Evolutionary conservation across 2,329 filamentous ascomycete species (phyloP).

Genomic region (Epichloe festucae): DNA sequence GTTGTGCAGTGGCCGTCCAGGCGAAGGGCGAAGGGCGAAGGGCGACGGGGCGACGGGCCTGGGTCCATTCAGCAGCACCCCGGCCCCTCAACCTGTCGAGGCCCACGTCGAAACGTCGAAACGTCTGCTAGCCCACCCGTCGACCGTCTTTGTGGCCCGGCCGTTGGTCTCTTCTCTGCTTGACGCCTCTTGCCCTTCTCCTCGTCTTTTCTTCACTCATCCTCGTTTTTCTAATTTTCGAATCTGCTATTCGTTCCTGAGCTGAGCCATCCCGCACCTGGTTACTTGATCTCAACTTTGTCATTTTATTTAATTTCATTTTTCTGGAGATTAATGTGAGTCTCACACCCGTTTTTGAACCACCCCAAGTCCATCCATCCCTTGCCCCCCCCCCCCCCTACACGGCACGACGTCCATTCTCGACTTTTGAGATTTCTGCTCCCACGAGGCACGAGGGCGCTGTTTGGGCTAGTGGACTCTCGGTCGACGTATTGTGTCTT

Average conservation of each 20-base stretch:
- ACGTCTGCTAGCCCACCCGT: slow-evolving; percentile 2
- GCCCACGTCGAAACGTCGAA: slow-evolving; percentile 1
- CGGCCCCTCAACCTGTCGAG: not conserved
- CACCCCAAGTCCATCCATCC: slow-evolving; percentile 15
- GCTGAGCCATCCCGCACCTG: not conserved
- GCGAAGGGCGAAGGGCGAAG: no score
- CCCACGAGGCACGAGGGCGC: not conserved
- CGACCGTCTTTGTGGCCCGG: slow-evolving; percentile 1
- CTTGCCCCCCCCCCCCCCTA: slow-evolving; percentile 2
- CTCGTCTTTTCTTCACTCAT: not conserved
- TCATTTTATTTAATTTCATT: not conserved
- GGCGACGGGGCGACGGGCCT: no score
- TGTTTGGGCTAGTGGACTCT: not conserved
- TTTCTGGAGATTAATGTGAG: slow-evolving; percentile 24
- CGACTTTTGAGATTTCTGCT: not conserved
- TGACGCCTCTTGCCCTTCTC: not conserved
- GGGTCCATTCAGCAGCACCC: not conserved
- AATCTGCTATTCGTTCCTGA: not conserved
- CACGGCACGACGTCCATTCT: not conserved
- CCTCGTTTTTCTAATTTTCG: not conserved
- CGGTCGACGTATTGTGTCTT: not conserved
- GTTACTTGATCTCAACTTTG: not conserved
- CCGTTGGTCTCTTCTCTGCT: slow-evolving; percentile 3
- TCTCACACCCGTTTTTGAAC: slow-evolving; percentile 7
- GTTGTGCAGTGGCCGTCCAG: no score